Evolutionary conservation across 371 early-diverging fungal genomes (phyloP).

Genomic region (Mucor racemosus): DNA sequence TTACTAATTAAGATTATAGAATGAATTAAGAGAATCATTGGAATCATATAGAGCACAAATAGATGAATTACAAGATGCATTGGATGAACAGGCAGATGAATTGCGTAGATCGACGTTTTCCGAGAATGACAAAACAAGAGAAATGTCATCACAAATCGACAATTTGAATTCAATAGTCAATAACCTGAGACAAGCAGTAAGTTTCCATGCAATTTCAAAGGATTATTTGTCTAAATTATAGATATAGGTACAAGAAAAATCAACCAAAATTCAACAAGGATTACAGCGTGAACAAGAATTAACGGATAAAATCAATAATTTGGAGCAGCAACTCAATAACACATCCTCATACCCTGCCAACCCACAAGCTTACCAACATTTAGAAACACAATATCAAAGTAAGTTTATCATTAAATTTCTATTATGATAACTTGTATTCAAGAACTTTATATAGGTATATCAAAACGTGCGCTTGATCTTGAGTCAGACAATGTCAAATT

Average conservation of each 20-base stretch:
- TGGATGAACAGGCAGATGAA: background rate
- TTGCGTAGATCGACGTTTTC: background rate
- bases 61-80: background rate
- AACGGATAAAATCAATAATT: background rate
- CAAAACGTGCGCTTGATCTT: background rate
- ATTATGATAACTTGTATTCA: background rate
- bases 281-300: conserved; percentile 7
- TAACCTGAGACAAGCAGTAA: background rate
- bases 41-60: background rate
- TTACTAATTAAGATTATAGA: background rate
- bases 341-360: background rate
- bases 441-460: background rate
- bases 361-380: background rate
- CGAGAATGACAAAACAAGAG: background rate
- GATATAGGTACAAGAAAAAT: background rate
- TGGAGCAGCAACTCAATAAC: background rate
- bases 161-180: background rate
- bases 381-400: conserved; percentile 5
- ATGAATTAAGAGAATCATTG: conserved; percentile 12
- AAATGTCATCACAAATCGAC: background rate
- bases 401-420: background rate
- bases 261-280: background rate
- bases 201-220: background rate
- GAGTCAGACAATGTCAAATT: conserved; percentile 32
- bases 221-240: background rate